phyloP scores from a whole-genome alignment of 176 grass and related monocot genomes.

The Oryza nivara region DNA sequence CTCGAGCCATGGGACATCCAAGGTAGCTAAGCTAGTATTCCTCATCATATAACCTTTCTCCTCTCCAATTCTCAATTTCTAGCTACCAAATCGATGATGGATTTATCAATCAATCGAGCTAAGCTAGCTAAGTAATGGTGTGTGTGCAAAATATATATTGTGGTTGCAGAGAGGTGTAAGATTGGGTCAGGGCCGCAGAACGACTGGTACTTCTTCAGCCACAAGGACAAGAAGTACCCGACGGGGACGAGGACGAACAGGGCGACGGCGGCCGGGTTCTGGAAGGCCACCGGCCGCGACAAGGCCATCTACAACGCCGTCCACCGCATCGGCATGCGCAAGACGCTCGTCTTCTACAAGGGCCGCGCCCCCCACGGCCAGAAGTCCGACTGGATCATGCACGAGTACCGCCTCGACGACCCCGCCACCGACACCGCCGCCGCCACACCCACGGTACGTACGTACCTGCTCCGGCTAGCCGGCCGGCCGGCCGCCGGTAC shows the following conservation, averaged over 20 bases:
- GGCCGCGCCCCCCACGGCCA: conserved; percentile 88
- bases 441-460: conserved; percentile 16
- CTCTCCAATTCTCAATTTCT: no score
- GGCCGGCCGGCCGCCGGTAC: background rate
- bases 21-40: conserved; percentile 27
- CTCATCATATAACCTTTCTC: no score
- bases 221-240: conserved; percentile 99
- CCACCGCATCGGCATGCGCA: conserved; percentile 93
- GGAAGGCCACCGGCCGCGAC: conserved; percentile 98
- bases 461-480: background rate
- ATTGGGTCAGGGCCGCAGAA: conserved; percentile 92
- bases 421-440: conserved; percentile 17
- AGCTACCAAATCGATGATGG: no score
- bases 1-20: conserved; percentile 99
- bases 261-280: conserved; percentile 84
- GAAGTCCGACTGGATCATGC: conserved; percentile 97
- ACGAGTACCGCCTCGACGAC: conserved; percentile 87
- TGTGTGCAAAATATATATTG: no score
- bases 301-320: conserved; percentile 90
- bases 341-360: conserved; percentile 99
- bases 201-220: conserved; percentile 99
- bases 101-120: no score
- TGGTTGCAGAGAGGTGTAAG: conserved; percentile 79
- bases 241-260: conserved; percentile 96
- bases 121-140: no score